phyloP scores from a whole-genome alignment of 1,139 yeast genomes.

The Blastobotrys persicus region DNA sequence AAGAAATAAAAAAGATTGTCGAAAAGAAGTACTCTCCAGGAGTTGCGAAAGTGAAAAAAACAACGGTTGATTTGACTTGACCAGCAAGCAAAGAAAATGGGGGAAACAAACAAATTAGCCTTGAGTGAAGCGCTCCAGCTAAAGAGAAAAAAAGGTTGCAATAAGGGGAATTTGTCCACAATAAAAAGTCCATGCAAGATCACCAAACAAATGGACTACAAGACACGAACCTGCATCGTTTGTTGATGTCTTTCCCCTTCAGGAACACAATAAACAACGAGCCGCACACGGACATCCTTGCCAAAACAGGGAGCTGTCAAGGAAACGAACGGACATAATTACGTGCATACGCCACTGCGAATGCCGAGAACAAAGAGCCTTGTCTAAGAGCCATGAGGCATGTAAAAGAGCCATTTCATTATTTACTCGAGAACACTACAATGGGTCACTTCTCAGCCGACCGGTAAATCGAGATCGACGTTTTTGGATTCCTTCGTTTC shows the following conservation, averaged over 20 bases:
- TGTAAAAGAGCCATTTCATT: neutral
- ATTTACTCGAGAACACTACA: too few species aligned
- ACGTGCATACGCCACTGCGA: neutral
- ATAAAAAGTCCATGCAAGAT: constrained; percentile 8
- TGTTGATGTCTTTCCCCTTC: constrained; percentile 10
- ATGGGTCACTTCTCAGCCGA: neutral
- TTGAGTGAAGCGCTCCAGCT: constrained; percentile 9
- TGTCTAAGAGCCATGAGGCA: too few species aligned
- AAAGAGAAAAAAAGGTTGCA: constrained; percentile 13
- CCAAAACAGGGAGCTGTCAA: constrained; percentile 3
- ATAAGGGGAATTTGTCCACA: constrained; percentile 5
- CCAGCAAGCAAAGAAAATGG: constrained; percentile 28
- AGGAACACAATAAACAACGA: constrained; percentile 10
- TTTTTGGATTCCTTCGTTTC: neutral
- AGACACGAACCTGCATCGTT: neutral
- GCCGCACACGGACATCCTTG: constrained; percentile 8
- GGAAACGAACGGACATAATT: constrained; percentile 1
- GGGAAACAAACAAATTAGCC: constrained; percentile 11
- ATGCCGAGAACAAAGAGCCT: too few species aligned
- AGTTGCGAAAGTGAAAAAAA: constrained; percentile 18
- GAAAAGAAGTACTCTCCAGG: constrained; percentile 27
- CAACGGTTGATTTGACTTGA: constrained; percentile 25
- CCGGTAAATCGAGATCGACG: neutral
- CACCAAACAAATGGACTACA: neutral
- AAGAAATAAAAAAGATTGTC: constrained; percentile 10